Evolutionary conservation across 495 filamentous ascomycete genomes (phyloP).

Genomic region (Tuber melanosporum): DNA sequence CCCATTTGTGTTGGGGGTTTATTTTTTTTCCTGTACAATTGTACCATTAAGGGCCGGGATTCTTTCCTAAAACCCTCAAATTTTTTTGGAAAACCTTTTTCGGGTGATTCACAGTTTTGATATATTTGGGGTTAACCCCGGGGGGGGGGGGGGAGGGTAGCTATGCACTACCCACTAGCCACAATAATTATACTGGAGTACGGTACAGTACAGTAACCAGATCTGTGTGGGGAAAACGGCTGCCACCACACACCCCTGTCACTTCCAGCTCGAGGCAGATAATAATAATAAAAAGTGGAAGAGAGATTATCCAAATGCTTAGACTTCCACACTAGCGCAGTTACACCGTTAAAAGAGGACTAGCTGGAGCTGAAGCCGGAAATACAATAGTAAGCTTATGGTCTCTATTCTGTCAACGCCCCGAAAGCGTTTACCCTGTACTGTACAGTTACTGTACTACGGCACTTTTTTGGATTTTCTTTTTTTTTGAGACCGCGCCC

Average conservation of each 20-base stretch:
- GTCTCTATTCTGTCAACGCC: not conserved
- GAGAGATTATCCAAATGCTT: not conserved
- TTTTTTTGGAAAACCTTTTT: not conserved
- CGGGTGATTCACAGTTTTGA: not conserved
- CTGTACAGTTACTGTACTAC: not conserved
- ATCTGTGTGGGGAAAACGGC: not conserved
- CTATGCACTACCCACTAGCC: not conserved
- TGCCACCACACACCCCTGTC: not conserved
- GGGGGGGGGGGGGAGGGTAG: no score
- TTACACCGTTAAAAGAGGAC: not conserved
- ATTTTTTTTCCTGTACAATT: not conserved
- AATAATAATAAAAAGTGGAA: not conserved
- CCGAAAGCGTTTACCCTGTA: not conserved
- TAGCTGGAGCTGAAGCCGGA: not conserved
- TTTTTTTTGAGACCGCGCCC: not conserved
- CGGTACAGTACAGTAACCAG: not conserved
- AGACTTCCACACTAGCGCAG: not conserved
- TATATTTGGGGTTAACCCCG: no score
- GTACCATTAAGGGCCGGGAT: not conserved
- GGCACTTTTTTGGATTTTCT: no score
- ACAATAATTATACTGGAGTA: not conserved
- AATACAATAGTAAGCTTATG: conserved; percentile 3
- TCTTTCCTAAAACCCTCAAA: not conserved
- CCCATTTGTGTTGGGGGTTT: no score
- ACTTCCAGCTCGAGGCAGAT: not conserved